Conservation (phyloP, 2,329 filamentous ascomycete species). For the Diaporthe eres region DNA sequence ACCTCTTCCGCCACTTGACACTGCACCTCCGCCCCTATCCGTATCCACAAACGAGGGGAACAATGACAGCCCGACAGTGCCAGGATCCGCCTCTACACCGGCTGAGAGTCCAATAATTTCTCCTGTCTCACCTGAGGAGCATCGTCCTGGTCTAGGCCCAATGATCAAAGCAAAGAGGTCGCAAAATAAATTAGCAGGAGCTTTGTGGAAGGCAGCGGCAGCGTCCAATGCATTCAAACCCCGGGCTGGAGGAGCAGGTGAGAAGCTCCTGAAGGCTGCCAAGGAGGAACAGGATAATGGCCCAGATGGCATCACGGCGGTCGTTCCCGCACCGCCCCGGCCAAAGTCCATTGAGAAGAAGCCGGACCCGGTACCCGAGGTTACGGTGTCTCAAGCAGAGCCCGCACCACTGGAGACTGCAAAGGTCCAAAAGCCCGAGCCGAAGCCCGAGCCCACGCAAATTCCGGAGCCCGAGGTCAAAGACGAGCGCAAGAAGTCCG, state of each 20-base stretch:
- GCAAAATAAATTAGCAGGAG: conserved; percentile 79
- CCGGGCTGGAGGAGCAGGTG: conserved; percentile 86
- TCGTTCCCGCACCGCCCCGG: conserved; percentile 82
- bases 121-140: conserved; percentile 54
- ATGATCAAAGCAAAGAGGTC: conserved; percentile 90
- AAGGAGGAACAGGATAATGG: conserved; percentile 73
- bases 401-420: conserved; percentile 13
- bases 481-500: conserved; percentile 70
- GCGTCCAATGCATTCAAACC: conserved; percentile 85
- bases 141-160: conserved; percentile 84
- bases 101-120: conserved; percentile 47
- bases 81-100: conserved; percentile 43
- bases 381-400: conserved; percentile 66
- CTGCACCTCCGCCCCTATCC: conserved; percentile 32
- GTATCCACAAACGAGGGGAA: conserved; percentile 34
- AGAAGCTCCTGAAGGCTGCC: conserved; percentile 69
- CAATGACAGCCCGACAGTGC: conserved; percentile 41
- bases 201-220: conserved; percentile 84
- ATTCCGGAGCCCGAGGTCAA: conserved; percentile 49
- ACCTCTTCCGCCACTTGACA: conserved; percentile 36
- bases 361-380: conserved; percentile 63
- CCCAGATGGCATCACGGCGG: conserved; percentile 90
- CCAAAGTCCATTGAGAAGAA: conserved; percentile 56
- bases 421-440: conserved; percentile 20
- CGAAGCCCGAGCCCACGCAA: conserved; percentile 52